Percentiles rank a stretch among this genome's conserved stretches.
Evolutionary conservation across 2,329 filamentous ascomycete genomes (phyloP).

Genomic region (Volutella citrinella): DNA sequence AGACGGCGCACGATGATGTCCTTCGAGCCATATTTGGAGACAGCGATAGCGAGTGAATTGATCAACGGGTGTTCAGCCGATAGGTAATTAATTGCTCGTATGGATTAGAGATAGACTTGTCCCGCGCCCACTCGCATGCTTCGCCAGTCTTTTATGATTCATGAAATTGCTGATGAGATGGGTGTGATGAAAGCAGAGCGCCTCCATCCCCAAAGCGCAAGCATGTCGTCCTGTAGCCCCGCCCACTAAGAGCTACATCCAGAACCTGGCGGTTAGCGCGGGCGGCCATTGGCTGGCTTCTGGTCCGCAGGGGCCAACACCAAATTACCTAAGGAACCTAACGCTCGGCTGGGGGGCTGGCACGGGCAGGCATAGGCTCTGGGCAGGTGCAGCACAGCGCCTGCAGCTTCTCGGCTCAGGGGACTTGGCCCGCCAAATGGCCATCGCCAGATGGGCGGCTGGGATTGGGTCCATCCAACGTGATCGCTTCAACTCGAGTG

Average conservation of each 20-base stretch:
- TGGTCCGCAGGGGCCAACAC: constrained; percentile 19
- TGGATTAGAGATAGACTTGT: too few relatives aligned
- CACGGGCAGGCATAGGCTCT: constrained; percentile 1
- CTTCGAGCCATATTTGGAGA: constrained; percentile 94
- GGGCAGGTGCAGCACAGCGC: constrained; percentile 15
- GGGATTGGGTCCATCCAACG: constrained; percentile 7
- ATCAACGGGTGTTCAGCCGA: neutral
- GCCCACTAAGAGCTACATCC: constrained; percentile 19
- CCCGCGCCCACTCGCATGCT: too few relatives aligned
- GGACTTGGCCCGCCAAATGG: constrained; percentile 14
- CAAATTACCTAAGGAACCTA: too few relatives aligned
- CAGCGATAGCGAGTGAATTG: constrained; percentile 62
- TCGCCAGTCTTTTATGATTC: too few relatives aligned
- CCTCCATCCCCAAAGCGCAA: too few relatives aligned
- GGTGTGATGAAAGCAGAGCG: too few relatives aligned
- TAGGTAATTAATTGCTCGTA: neutral
- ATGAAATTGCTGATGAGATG: too few relatives aligned
- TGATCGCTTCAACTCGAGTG: constrained; percentile 14
- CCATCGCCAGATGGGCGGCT: constrained; percentile 22
- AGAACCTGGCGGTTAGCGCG: constrained; percentile 2
- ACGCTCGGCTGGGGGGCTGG: too few relatives aligned
- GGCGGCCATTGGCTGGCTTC: constrained; percentile 14
- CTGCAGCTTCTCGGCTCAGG: too few relatives aligned
- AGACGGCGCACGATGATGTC: constrained; percentile 73
- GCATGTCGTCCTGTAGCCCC: too few relatives aligned